Evolutionary conservation across 169 alveolate species (phyloP), one percentile per base, ranked within the genome.

Genomic region (Plasmodium chabaudi): DNA sequence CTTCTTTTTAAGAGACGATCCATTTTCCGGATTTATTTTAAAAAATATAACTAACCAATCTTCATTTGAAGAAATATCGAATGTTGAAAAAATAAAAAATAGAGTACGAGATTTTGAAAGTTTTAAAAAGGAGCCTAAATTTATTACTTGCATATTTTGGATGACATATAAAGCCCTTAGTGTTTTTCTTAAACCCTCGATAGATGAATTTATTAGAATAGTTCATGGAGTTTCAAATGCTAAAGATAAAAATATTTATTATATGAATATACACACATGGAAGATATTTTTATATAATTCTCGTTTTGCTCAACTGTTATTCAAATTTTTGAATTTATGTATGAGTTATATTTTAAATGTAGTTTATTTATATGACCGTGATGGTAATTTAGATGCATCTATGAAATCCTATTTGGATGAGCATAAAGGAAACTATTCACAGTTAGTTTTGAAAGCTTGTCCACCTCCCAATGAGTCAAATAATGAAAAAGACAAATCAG

Each of bases 61-160:
- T 23, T 87, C 72, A 3, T 46, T 65, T 67, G 72, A 51, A 19
- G 88, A 64, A 74, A 89, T 47, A 59, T 89, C 82, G 0, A 64
- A 87, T 65, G 73, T 57, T 13, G 92, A 87, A 75, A 87, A 46
- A 42, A 93, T 90, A 61, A 61, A 89, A 46, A 88, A 73, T 15
- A 67, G 56, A 70, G 79, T 88, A 15, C 25, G 82, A 39, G 25
- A 70, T 34, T 72, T 51, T 19, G 61, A 87, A 68, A 25, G 64
- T 57, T 89, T 86, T 56, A 49, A 79, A 55, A 94, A 91, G 17
- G 90, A 92, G 12, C 91, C 95, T 6, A 95, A 95, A 65, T 95
- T 95, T 86, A 91, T 95, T 25, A 92, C 97, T 1, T 96, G 95
- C 63, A 93, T 96, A 7, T 96, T 95, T 87, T 96, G 97, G 98